Evolutionary conservation across 202 grass and related monocot species (phyloP), one percentile per base, ranked within the genome.

Genomic region (Saccharum hybrid): DNA sequence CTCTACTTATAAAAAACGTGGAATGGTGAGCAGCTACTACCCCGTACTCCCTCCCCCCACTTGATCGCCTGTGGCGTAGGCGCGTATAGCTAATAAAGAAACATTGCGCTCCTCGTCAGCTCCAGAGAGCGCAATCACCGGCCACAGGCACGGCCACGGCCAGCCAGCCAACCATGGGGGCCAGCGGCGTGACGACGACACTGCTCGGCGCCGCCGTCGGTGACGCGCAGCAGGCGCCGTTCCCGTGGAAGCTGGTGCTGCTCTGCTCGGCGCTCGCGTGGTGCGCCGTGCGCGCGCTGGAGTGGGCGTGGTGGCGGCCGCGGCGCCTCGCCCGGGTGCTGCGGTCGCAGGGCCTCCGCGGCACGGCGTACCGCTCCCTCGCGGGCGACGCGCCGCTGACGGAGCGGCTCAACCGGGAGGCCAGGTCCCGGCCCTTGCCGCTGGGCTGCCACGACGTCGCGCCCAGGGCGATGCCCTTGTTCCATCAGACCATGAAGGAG

Each of bases 271-370:
- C 37, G n/a, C 0, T 84, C 2, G 72, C 81, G 19, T 88, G 83
- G 88, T 85, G 75, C 85, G 83, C 42, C 14, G 61, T 70, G n/a
- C 76, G 76, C 73, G 68, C 21, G 61, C 0, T 89, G 72, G 90
- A 92, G 63, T 90, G 88, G 88, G 83, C 80, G 14, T 92, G 85
- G 93, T 68, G 86, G 83, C 74, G 63, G 21, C 93, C 93, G 61
- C 79, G 88, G 26, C 75, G 90, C 5, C 83, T 96, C 39, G 81
- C 26, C 1, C 67, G 92, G 16, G 89, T 43, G 86, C 88, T 94
- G 8, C 77, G 93, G 22, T 5, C 78, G 59, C 90, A 92, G 81
- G 93, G 90, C 4, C 86, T 96, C 62, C 56, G 86, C 26, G 93
- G 90, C 63, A 93, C 81, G 54, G 42, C 71, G 56, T 96, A 93